Percentiles rank a stretch among this genome's conserved stretches.
phyloP scores from a whole-genome alignment of 1,284 basidiomycete species.

The Sanguinoderma infundibulare region DNA sequence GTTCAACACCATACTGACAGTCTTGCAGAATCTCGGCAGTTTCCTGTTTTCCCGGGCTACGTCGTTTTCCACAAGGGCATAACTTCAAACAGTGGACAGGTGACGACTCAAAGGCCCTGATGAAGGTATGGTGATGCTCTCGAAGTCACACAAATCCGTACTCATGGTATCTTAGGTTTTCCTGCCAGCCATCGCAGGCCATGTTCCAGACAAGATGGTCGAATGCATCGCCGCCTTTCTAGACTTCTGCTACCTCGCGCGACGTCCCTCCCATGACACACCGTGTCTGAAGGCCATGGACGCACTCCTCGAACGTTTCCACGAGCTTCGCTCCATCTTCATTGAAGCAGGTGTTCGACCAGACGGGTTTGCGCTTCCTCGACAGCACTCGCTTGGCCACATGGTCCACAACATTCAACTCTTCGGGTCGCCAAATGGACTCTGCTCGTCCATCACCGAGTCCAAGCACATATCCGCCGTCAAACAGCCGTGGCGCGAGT shows the following conservation, averaged over 20 bases:
- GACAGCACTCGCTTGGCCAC: slow-evolving; percentile 27
- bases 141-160: no score
- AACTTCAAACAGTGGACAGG: slow-evolving; percentile 32
- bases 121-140: slow-evolving; percentile 22
- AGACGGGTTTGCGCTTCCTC: slow-evolving; percentile 20
- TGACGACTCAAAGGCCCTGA: slow-evolving; percentile 28
- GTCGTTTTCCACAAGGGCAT: slow-evolving; percentile 20
- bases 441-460: slow-evolving; percentile 31
- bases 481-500: slow-evolving; percentile 28
- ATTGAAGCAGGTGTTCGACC: slow-evolving; percentile 10
- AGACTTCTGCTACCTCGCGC: slow-evolving; percentile 25
- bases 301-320: slow-evolving; percentile 3
- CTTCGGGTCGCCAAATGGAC: slow-evolving; percentile 28
- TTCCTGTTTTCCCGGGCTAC: slow-evolving; percentile 23
- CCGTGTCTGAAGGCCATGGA: slow-evolving; percentile 8
- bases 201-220: slow-evolving; percentile 19
- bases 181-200: slow-evolving; percentile 19
- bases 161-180: slow-evolving; percentile 19
- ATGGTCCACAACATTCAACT: slow-evolving; percentile 14
- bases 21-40: slow-evolving; percentile 12
- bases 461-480: slow-evolving; percentile 28
- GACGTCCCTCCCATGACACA: slow-evolving; percentile 3
- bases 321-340: slow-evolving; percentile 20
- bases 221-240: slow-evolving; percentile 14
- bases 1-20: no score